Conservation (phyloP, 1,139 yeast species). For the Protomyces pachydermus region DNA sequence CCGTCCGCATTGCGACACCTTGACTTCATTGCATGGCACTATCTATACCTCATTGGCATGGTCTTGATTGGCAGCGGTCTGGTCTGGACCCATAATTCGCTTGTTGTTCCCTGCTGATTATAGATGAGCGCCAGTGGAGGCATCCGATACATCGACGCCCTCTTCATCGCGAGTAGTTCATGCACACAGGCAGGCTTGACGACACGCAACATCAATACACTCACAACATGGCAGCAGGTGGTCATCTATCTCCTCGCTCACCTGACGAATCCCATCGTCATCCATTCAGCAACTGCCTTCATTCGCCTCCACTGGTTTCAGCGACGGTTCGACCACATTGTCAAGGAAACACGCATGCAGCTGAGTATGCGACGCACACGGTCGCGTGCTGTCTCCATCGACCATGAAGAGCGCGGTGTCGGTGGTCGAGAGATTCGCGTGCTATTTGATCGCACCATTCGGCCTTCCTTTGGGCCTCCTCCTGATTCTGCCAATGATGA, state of each 20-base stretch:
- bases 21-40: conserved; percentile 25
- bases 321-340: conserved; percentile 76
- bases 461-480: not conserved
- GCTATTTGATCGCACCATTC: conserved; percentile 7
- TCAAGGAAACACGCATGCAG: conserved; percentile 54
- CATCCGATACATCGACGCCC: conserved; percentile 65
- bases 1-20: not conserved
- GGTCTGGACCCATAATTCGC: not conserved
- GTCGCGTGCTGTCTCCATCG: conserved; percentile 8
- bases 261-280: conserved; percentile 80
- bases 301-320: conserved; percentile 88
- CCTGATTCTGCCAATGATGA: not conserved
- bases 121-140: conserved; percentile 38
- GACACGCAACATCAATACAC: conserved; percentile 60
- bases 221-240: conserved; percentile 62
- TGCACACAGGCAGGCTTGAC: conserved; percentile 90
- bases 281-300: conserved; percentile 73
- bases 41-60: conserved; percentile 17
- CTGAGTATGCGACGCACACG: conserved; percentile 77
- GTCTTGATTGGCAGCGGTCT: conserved; percentile 15
- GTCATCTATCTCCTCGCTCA: conserved; percentile 55
- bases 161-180: conserved; percentile 71
- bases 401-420: conserved; percentile 28
- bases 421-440: conserved; percentile 29
- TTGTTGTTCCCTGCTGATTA: not conserved